Evolutionary conservation across 1,284 basidiomycete species (phyloP), one percentile per base, ranked within the genome.

Genomic region (Naganishia sp.): DNA sequence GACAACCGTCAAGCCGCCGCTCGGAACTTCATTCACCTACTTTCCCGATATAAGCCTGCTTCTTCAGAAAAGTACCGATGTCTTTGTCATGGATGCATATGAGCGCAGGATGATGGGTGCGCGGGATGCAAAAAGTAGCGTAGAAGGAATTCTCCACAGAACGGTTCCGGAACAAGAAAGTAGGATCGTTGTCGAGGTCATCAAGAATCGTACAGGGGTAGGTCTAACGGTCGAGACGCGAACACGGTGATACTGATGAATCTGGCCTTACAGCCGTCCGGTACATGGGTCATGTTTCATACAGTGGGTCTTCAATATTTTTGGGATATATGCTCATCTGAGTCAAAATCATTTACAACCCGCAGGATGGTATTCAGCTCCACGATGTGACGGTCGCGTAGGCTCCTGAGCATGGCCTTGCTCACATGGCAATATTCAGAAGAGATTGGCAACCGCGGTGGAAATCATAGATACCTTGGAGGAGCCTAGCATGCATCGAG

Each of bases 211-310:
- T 18, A 69, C 75, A 0, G 73, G 74, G 32, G 78, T 78, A 67
- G 71, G 76, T 52, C 28, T 17, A n/a, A 2, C 2, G 60, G 15
- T 10, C 3, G 17, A 5, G 32, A 7, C 21, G 39, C 6, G 10
- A 17, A 10, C 2, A 17, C 18, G 2, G 5, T 43, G 1, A 3
- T 15, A 21, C 35, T 28, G 41, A 10, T 57, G 4, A 4, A 43
- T 23, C 3, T 49, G 23, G 56, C 67, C 46, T 63, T 45, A 6
- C 50, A 50, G 52, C 71, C 72, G 1, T 69, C 72, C 0, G 76
- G 75, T 0, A 54, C 53, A 13, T 79, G 78, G 78, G 69, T 73
- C 0, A 74, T 79, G 6, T 74, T 78, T 31, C 77, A 79, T 57
- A 79, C 78, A 7, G 78, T 78, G 52, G 68, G 76, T 67, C 21